Evolutionary conservation across 208 protist species (phyloP).

Genomic region (Leishmania turanica): DNA sequence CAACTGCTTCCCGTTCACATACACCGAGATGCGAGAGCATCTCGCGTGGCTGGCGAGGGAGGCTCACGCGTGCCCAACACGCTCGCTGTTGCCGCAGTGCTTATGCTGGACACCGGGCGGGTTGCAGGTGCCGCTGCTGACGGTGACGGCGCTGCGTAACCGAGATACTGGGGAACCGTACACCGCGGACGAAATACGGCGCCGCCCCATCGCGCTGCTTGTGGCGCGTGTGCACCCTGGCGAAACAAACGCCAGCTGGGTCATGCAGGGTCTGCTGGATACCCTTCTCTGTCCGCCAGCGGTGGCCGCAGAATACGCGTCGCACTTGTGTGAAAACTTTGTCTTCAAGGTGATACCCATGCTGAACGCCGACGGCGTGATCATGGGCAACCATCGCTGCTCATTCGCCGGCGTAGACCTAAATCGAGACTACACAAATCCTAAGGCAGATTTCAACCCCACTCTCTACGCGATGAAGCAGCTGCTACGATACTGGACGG

Average conservation of each 20-base stretch:
- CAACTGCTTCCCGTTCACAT: conserved; percentile 97
- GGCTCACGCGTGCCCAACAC: neutral
- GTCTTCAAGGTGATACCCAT: conserved; percentile 97
- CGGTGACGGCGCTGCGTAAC: conserved; percentile 71
- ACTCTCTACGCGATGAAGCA: conserved; percentile 85
- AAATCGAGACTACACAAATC: conserved; percentile 93
- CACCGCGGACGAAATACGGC: conserved; percentile 47
- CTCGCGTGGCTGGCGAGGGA: conserved; percentile 46
- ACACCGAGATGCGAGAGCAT: conserved; percentile 84
- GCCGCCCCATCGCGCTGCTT: conserved; percentile 83
- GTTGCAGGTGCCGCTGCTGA: conserved; percentile 92
- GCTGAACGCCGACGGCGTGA: conserved; percentile 98
- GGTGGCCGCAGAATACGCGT: conserved; percentile 9
- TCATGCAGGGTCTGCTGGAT: conserved; percentile 96
- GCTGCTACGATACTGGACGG: conserved; percentile 73
- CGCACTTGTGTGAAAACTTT: conserved; percentile 62
- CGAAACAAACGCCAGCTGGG: conserved; percentile 96
- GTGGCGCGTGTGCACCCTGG: conserved; percentile 97
- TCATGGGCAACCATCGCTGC: conserved; percentile 98
- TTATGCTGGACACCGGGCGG: conserved; percentile 90
- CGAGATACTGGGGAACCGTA: conserved; percentile 22
- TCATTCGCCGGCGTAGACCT: conserved; percentile 94
- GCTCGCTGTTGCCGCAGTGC: conserved; percentile 34
- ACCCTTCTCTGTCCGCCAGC: conserved; percentile 46
- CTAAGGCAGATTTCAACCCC: conserved; percentile 70